Evolutionary conservation across 1,284 basidiomycete genomes (phyloP), one percentile per base, ranked within the genome.

Genomic region (Melampsora abietis-canadensis): DNA sequence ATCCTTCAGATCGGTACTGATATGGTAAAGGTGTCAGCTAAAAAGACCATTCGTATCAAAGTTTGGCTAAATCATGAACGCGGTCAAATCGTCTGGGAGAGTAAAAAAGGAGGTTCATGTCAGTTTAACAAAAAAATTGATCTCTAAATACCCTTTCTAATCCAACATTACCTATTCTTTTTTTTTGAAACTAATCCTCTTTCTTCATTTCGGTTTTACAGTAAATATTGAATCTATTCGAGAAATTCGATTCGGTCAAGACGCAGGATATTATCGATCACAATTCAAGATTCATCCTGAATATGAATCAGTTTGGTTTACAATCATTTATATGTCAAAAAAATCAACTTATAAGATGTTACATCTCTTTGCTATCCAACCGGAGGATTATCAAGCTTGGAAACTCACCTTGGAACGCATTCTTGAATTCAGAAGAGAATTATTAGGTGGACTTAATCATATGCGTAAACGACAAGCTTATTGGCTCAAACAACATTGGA

Each of bases 201-300:
- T n/a, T 44, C 19, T 47, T 67, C 27, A 46, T 19, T 61, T 76
- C 27, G 60, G 15, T 60, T 37, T 30, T 47, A 15, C 80, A 92
- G 93, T 96, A 72, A 89, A 91, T 3, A 90, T 97, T 78, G 92
- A 92, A 81, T 88, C 88, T 78, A 93, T 98, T 81, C 90, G 93
- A 77, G 94, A 98, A 80, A 87, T 98, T 10, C 90, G 95, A 15
- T 87, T 90, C 7, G 91, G 89, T 61, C 80, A 87, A 12, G 87
- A 91, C 76, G 88, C 92, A 34, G 84, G 89, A 46, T 90, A 90
- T 78, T 91, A 92, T 80, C 88, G 91, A 76, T 86, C 89, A 63
- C 89, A 90, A 77, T 89, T 91, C 79, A 88, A 89, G 46, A 80
- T 84, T 37, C 79, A 80, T 27, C 79, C 82, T 2, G 81, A 82